These are phyloP conservation scores for Fusarium illudens DNA, from an alignment of 2,329 filamentous ascomycete species.

Conservation along the genomic window DNA sequence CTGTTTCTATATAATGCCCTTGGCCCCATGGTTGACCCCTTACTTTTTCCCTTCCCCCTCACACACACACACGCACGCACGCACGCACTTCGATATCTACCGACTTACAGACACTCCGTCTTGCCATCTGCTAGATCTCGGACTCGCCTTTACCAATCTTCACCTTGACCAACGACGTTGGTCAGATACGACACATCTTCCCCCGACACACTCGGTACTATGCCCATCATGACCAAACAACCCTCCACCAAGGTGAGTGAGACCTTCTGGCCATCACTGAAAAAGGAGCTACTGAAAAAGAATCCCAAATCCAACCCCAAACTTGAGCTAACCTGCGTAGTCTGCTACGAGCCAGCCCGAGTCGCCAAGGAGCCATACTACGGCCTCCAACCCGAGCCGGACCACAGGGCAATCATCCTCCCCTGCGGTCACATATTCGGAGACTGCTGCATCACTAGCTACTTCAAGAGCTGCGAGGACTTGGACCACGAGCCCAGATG, in stretches of 20 bases:
- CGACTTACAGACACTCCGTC: neutral
- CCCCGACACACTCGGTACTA: neutral
- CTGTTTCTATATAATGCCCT: neutral
- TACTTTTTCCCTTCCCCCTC: neutral
- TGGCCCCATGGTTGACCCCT: neutral
- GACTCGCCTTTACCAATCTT: neutral
- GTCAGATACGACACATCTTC: neutral
- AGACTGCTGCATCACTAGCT: neutral
- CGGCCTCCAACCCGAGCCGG: too few relatives aligned
- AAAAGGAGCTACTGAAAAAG: neutral
- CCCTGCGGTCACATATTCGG: slow-evolving; percentile 22
- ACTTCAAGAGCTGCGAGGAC: neutral
- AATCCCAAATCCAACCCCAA: neutral
- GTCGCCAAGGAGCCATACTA: neutral
- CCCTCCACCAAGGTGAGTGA: neutral
- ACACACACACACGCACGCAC: neutral
- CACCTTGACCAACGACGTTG: neutral
- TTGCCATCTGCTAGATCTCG: neutral
- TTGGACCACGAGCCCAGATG: neutral
- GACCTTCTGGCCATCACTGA: neutral
- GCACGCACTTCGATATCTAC: too few relatives aligned
- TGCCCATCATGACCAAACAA: neutral
- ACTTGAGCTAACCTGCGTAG: neutral
- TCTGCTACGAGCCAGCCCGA: neutral
- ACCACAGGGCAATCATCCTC: neutral